These are phyloP conservation scores for Beauveria brongniartii DNA, from an alignment of 2,329 filamentous ascomycete species.

Conservation along the genomic window DNA sequence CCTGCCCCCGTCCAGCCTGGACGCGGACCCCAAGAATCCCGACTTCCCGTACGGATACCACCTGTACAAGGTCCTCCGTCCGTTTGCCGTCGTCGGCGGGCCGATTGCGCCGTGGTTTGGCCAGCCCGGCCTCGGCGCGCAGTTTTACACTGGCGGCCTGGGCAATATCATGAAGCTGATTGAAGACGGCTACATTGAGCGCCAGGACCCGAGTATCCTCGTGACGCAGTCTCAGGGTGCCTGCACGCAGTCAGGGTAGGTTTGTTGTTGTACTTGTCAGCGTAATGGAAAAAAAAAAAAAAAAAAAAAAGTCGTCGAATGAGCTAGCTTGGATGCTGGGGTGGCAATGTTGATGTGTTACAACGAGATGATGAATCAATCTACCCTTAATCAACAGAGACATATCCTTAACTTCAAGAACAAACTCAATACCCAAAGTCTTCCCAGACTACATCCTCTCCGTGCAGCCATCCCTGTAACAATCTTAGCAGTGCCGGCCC, in stretches of 20 bases:
- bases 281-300: no score
- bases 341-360: background rate
- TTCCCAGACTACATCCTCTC: constrained; percentile 48
- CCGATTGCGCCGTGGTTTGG: constrained; percentile 43
- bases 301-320: no score
- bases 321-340: background rate
- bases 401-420: no score
- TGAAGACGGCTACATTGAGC: constrained; percentile 23
- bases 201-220: constrained; percentile 18
- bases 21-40: constrained; percentile 22
- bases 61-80: constrained; percentile 35
- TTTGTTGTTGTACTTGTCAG: no score
- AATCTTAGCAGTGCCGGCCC: constrained; percentile 32
- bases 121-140: constrained; percentile 37
- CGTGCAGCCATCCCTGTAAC: constrained; percentile 44
- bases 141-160: constrained; percentile 23
- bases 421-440: constrained; percentile 49
- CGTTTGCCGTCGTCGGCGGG: constrained; percentile 32
- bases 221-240: background rate
- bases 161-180: constrained; percentile 25
- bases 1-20: constrained; percentile 37
- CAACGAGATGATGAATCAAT: background rate
- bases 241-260: background rate
- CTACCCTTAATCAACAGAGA: no score
- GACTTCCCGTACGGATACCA: constrained; percentile 40